Evolutionary conservation across 805 yeast species (phyloP).

Genomic region (Osmozyma mogii): DNA sequence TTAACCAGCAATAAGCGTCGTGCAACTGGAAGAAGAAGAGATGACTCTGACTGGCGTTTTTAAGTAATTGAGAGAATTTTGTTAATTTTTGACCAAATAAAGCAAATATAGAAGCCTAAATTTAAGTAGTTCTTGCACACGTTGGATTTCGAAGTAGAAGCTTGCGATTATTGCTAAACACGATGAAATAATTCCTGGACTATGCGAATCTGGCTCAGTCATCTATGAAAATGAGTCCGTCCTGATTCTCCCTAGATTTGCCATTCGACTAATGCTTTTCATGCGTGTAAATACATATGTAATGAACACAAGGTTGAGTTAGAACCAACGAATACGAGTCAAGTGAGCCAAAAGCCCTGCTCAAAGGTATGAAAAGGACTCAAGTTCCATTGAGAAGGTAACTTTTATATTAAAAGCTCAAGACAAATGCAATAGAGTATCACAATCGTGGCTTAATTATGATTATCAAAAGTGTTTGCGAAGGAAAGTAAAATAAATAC

Average conservation of each 20-base stretch:
- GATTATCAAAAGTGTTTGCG: constrained; percentile 44
- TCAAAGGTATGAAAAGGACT: constrained; percentile 60
- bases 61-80: too few relatives aligned
- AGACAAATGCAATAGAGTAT: constrained; percentile 74
- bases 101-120: too few relatives aligned
- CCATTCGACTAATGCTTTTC: constrained; percentile 55
- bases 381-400: constrained; percentile 80
- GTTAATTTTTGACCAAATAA: too few relatives aligned
- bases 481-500: constrained; percentile 58
- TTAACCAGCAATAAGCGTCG: constrained; percentile 25
- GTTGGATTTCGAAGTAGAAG: too few relatives aligned
- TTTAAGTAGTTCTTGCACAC: too few relatives aligned
- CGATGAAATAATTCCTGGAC: too few relatives aligned
- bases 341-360: constrained; percentile 48
- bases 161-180: too few relatives aligned
- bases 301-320: background rate
- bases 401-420: constrained; percentile 80
- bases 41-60: too few relatives aligned
- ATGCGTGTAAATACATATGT: constrained; percentile 43
- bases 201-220: too few relatives aligned
- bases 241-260: constrained; percentile 70
- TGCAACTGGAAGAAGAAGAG: constrained; percentile 39
- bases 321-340: constrained; percentile 26
- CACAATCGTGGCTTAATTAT: constrained; percentile 76
- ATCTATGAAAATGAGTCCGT: constrained; percentile 74